phyloP scores from a whole-genome alignment of 2,329 filamentous ascomycete species.

The Nannizziopsis barbatae region DNA sequence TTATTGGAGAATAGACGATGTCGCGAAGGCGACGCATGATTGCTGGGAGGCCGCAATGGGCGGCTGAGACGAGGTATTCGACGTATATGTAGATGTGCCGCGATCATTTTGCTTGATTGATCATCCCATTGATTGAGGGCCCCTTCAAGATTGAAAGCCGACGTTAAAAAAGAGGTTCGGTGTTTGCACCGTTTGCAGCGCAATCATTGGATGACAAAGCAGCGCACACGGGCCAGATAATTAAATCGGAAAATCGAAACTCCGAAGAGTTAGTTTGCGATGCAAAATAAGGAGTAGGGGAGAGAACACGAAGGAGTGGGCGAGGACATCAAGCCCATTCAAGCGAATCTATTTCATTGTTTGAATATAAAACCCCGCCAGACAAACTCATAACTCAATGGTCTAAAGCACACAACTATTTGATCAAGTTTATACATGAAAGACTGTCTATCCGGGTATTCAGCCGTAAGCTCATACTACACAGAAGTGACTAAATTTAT shows the following conservation, averaged over 20 bases:
- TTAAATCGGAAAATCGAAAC: too few species aligned
- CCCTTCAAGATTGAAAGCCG: slow-evolving; percentile 1
- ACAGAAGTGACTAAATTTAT: slow-evolving; percentile 35
- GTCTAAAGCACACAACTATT: not conserved
- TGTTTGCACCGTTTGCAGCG: slow-evolving; percentile 15
- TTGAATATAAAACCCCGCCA: too few species aligned
- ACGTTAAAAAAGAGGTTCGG: slow-evolving; percentile 2
- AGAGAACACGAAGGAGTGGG: too few species aligned
- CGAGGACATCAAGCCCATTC: too few species aligned
- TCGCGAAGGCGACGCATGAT: slow-evolving; percentile 13
- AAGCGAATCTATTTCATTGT: too few species aligned
- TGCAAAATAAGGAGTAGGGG: too few species aligned
- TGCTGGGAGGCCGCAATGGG: slow-evolving; percentile 28
- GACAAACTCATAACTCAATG: slow-evolving; percentile 1
- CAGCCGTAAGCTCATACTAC: not conserved
- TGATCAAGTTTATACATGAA: slow-evolving; percentile 5
- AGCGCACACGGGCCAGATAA: not conserved
- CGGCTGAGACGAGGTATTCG: slow-evolving; percentile 33
- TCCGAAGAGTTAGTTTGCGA: too few species aligned
- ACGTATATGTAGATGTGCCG: slow-evolving; percentile 25
- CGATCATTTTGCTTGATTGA: slow-evolving; percentile 23
- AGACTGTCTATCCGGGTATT: slow-evolving; percentile 10
- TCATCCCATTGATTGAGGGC: slow-evolving; percentile 10
- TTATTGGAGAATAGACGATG: slow-evolving; percentile 49
- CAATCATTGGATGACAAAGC: not conserved